Percentiles rank a stretch among this genome's conserved stretches.
phyloP scores from a whole-genome alignment of 2,329 filamentous ascomycete species.

The Penicillium sp. region DNA sequence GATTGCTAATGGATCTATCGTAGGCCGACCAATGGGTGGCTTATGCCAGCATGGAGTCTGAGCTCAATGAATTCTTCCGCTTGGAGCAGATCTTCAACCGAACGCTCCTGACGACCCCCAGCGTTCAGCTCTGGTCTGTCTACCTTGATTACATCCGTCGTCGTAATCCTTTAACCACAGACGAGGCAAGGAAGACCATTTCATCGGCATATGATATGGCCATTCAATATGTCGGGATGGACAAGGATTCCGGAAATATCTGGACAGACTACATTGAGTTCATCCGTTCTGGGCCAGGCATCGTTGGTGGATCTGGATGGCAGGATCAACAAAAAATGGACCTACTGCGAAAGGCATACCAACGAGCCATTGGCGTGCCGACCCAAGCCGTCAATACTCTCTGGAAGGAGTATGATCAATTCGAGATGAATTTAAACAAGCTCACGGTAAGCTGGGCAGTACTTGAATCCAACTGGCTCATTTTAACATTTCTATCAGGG shows the following conservation, averaged over 20 bases:
- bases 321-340: constrained; percentile 99
- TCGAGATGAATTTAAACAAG: constrained; percentile 92
- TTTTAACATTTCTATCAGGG: constrained; percentile 54
- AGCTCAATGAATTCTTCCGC: constrained; percentile 74
- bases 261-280: constrained; percentile 97
- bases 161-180: constrained; percentile 79
- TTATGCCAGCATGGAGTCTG: constrained; percentile 85
- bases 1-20: constrained; percentile 28
- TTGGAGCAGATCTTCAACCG: constrained; percentile 81
- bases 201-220: constrained; percentile 90
- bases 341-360: constrained; percentile 83
- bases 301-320: constrained; percentile 82
- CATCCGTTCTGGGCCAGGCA: constrained; percentile 81
- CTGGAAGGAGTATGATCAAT: constrained; percentile 97
- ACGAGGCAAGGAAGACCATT: constrained; percentile 74
- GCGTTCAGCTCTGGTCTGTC: constrained; percentile 84
- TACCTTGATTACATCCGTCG: constrained; percentile 96
- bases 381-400: constrained; percentile 77
- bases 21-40: constrained; percentile 90
- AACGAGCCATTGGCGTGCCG: constrained; percentile 82
- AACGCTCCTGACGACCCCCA: constrained; percentile 73
- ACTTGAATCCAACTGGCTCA: background rate
- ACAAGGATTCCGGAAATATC: constrained; percentile 82
- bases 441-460: constrained; percentile 60
- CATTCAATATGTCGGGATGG: constrained; percentile 82